Percentiles rank a stretch among this genome's conserved stretches.
Conservation (phyloP, 106 monocot genomes). For the Acorus gramineus region DNA sequence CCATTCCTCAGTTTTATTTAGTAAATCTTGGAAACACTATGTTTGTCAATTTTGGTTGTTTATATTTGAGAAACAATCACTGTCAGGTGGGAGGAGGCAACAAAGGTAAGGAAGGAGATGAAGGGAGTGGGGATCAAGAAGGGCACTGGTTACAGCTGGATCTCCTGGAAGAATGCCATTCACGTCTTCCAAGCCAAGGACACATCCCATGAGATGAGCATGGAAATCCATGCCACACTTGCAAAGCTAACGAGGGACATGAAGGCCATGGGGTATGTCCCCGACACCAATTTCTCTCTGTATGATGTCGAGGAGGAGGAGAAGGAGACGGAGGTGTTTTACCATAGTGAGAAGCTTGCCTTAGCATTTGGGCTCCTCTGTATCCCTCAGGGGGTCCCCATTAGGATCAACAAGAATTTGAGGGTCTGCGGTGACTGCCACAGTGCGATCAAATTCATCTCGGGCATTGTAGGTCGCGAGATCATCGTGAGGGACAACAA, state of each 20-base stretch:
- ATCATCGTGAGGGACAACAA: conserved; percentile 79
- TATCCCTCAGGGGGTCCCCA: conserved; percentile 50
- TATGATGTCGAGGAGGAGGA: conserved; percentile 89
- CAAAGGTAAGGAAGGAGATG: conserved; percentile 74
- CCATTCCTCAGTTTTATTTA: too few relatives aligned
- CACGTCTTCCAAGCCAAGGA: conserved; percentile 94
- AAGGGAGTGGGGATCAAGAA: conserved; percentile 76
- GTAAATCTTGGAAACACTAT: too few relatives aligned
- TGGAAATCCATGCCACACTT: conserved; percentile 54
- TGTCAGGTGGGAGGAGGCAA: conserved; percentile 71
- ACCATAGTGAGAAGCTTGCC: conserved; percentile 94
- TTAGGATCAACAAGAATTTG: conserved; percentile 85
- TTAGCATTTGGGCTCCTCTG: conserved; percentile 80
- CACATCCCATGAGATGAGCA: conserved; percentile 37
- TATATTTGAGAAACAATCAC: neutral
- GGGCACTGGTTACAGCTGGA: conserved; percentile 84
- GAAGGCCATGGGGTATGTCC: conserved; percentile 62
- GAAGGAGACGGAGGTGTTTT: conserved; percentile 74
- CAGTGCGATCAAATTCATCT: conserved; percentile 70
- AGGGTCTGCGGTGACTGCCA: conserved; percentile 86
- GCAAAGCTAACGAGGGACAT: conserved; percentile 47
- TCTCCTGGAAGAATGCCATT: conserved; percentile 68
- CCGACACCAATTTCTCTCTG: conserved; percentile 62
- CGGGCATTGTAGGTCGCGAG: conserved; percentile 68
- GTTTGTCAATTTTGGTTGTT: too few relatives aligned